phyloP scores from a whole-genome alignment of 768 basidiomycete species.

The Termitomyces heimii region DNA sequence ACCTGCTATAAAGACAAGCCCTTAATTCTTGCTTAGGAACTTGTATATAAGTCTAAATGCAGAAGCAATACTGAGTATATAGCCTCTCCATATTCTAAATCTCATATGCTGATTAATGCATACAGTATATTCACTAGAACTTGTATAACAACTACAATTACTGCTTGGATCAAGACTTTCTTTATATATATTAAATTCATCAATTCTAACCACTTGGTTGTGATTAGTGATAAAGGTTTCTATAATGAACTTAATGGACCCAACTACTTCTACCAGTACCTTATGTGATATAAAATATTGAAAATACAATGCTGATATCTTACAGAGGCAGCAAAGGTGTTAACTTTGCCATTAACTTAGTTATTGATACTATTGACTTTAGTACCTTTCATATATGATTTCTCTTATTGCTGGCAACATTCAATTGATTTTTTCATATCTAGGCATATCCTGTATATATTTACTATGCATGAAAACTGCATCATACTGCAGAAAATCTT shows the following conservation, averaged over 20 bases:
- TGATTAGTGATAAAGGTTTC: slow-evolving; percentile 17
- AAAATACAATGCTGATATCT: neutral
- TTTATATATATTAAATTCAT: slow-evolving; percentile 17
- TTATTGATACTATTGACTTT: slow-evolving; percentile 55
- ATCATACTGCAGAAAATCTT: slow-evolving; percentile 7
- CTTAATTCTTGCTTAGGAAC: slow-evolving; percentile 42
- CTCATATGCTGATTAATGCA: neutral
- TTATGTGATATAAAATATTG: neutral
- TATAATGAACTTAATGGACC: slow-evolving; percentile 42
- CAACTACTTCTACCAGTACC: slow-evolving; percentile 51
- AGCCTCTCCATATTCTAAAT: too few species aligned
- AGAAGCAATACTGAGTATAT: slow-evolving; percentile 33
- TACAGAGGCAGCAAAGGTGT: slow-evolving; percentile 49
- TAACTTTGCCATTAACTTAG: slow-evolving; percentile 56
- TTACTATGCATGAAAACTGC: neutral
- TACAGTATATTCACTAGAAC: slow-evolving; percentile 13
- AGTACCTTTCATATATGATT: slow-evolving; percentile 57
- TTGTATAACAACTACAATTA: slow-evolving; percentile 15
- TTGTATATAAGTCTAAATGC: slow-evolving; percentile 42
- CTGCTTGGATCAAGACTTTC: slow-evolving; percentile 14
- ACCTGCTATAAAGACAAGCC: slow-evolving; percentile 50
- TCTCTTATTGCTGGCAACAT: neutral
- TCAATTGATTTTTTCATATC: neutral
- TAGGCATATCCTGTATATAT: slow-evolving; percentile 29
- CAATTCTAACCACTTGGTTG: slow-evolving; percentile 17